A percentile compares a stretch with the other conserved stretches of the same genome.
Conservation (phyloP, 148 eudicot genomes). For the Camellia lanceoleosa region DNA sequence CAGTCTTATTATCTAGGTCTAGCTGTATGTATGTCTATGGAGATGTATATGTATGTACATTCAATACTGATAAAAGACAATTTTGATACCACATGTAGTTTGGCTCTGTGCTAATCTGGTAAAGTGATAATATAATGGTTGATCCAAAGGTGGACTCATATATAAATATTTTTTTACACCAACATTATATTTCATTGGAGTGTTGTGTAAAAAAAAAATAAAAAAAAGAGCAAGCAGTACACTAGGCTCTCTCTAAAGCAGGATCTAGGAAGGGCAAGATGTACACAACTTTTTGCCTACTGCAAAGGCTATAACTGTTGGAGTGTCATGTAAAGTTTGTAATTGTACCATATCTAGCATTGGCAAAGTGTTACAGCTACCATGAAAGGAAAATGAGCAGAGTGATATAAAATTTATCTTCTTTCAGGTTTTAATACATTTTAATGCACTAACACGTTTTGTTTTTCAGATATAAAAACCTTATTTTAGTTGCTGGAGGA, state of each 20-base stretch:
- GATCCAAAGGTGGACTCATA: background rate
- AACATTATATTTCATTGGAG: background rate
- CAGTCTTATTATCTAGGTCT: background rate
- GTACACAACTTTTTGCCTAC: too few relatives aligned
- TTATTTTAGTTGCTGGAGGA: constrained; percentile 85
- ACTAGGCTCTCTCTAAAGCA: too few relatives aligned
- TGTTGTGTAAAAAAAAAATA: background rate
- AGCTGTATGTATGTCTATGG: background rate
- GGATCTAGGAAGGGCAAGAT: too few relatives aligned
- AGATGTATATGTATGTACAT: background rate
- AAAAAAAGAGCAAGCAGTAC: too few relatives aligned
- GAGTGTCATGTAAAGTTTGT: background rate
- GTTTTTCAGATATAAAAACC: constrained; percentile 57
- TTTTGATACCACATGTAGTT: background rate
- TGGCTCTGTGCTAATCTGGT: background rate
- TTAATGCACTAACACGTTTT: constrained; percentile 3
- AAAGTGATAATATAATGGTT: background rate
- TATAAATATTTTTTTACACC: background rate
- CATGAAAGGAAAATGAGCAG: background rate
- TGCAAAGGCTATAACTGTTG: too few relatives aligned
- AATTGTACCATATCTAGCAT: background rate
- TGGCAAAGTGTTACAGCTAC: background rate
- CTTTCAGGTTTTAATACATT: background rate
- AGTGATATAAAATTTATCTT: constrained; percentile 1
- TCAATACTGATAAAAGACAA: background rate